Percentiles rank a stretch among this genome's conserved stretches.
Conservation (phyloP, 441 rosid species). For the Pelargonium cotyledonis region DNA sequence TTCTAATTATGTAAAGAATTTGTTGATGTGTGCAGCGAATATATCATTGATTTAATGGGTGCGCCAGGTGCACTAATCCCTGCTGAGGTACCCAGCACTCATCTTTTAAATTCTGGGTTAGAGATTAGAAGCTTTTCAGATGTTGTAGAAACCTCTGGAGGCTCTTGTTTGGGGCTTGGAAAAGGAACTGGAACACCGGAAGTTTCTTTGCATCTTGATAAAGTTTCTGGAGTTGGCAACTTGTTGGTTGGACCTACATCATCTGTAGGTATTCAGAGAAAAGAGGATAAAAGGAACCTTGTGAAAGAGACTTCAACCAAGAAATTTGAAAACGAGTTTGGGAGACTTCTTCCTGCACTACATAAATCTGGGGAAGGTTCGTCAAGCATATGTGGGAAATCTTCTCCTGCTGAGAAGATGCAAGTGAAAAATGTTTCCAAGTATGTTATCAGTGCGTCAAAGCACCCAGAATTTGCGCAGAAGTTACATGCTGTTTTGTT, state of each 20-base stretch:
- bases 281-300: constrained; percentile 29
- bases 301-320: constrained; percentile 48
- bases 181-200: constrained; percentile 32
- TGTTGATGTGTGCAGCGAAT: constrained; percentile 61
- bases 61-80: constrained; percentile 97
- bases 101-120: constrained; percentile 47
- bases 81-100: constrained; percentile 73
- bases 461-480: constrained; percentile 87
- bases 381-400: constrained; percentile 37
- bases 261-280: constrained; percentile 33
- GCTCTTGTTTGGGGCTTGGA: constrained; percentile 34
- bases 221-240: constrained; percentile 24
- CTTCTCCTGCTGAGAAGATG: constrained; percentile 60
- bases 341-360: constrained; percentile 49
- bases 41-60: constrained; percentile 96
- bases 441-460: constrained; percentile 84
- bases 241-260: constrained; percentile 30
- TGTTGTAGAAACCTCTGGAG: constrained; percentile 29
- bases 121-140: constrained; percentile 43
- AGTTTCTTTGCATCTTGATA: constrained; percentile 24
- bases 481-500: constrained; percentile 82
- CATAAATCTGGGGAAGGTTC: constrained; percentile 36
- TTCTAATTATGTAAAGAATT: constrained; percentile 21
- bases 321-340: constrained; percentile 59
- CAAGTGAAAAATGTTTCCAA: constrained; percentile 81